phyloP scores from a whole-genome alignment of 83 land plant genomes.

The Picea abies region DNA sequence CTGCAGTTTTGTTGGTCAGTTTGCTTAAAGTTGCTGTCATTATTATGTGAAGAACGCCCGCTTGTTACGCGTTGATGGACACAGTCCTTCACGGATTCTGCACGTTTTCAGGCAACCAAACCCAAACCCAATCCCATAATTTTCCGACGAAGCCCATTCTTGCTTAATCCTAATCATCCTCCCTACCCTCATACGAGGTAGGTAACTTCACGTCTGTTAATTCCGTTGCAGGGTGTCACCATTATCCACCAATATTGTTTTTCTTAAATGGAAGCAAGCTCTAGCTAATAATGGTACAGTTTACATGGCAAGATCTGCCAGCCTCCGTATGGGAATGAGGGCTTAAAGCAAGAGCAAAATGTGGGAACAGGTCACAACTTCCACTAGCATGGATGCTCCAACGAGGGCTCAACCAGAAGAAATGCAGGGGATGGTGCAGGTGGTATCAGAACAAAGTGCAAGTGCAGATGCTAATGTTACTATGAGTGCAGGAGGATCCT shows the following conservation, averaged over 20 bases:
- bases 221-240: conserved; percentile 15
- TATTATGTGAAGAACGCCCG: background rate
- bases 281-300: background rate
- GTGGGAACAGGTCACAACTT: background rate
- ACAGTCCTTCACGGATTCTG: background rate
- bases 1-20: background rate
- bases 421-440: conserved; percentile 11
- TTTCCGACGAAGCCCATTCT: background rate
- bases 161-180: background rate
- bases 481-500: background rate
- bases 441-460: background rate
- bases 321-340: background rate
- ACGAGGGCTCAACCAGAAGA: background rate
- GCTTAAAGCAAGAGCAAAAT: background rate
- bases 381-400: background rate
- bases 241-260: background rate
- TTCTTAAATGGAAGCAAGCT: background rate
- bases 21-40: background rate
- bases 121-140: background rate
- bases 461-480: background rate
- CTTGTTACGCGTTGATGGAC: conserved; percentile 7
- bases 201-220: conserved; percentile 15
- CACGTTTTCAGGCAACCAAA: conserved; percentile 4
- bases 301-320: background rate
- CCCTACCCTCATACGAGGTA: background rate